Conservation (phyloP, 768 basidiomycete genomes). For the Panus rudis region DNA sequence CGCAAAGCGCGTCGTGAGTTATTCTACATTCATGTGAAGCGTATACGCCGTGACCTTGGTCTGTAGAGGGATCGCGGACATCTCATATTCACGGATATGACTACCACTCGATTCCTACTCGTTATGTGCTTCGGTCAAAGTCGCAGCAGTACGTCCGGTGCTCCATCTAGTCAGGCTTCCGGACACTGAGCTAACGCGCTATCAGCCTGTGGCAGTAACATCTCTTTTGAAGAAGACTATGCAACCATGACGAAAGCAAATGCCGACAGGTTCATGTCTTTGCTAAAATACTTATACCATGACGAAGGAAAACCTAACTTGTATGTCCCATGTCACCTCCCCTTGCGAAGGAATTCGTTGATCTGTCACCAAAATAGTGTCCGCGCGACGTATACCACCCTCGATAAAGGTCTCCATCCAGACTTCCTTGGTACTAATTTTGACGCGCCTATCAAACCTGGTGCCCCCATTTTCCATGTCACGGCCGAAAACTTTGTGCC, state of each 20-base stretch:
- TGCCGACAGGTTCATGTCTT: conserved; percentile 26
- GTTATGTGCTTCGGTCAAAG: conserved; percentile 23
- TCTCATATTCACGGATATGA: conserved; percentile 23
- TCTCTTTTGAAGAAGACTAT: conserved; percentile 26
- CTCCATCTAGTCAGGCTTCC: too few relatives aligned
- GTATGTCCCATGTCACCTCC: background rate
- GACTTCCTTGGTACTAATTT: conserved; percentile 10
- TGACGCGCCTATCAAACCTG: background rate
- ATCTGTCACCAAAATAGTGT: conserved; percentile 7
- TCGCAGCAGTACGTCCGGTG: conserved; percentile 16
- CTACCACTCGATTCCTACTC: conserved; percentile 21
- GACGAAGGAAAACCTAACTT: conserved; percentile 12
- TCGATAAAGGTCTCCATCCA: conserved; percentile 8
- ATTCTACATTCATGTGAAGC: background rate
- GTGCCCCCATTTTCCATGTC: conserved; percentile 17
- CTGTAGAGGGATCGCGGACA: conserved; percentile 28
- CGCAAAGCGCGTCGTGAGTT: conserved; percentile 21
- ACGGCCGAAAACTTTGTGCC: conserved; percentile 20
- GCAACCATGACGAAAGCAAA: conserved; percentile 26
- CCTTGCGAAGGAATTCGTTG: background rate
- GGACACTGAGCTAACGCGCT: background rate
- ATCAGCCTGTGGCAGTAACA: conserved; percentile 20
- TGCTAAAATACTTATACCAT: conserved; percentile 23
- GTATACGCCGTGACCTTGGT: background rate
- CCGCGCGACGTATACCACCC: conserved; percentile 24